Evolutionary conservation across 768 basidiomycete species (phyloP).

Genomic region (Filobasidium floriforme): DNA sequence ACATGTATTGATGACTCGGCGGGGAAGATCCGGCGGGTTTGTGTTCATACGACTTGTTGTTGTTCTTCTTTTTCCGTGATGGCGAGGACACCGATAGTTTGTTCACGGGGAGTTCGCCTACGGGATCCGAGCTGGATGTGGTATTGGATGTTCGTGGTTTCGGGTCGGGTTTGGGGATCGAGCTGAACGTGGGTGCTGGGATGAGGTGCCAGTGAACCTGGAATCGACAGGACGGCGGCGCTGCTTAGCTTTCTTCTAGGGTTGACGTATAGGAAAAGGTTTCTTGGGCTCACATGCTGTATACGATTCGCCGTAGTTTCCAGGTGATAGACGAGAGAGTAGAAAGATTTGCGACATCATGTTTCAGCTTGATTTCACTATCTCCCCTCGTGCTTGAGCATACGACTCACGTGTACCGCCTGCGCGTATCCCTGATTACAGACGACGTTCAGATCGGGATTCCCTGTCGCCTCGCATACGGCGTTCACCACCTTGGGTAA

Average conservation of each 20-base stretch:
- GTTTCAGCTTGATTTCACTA: too few relatives aligned
- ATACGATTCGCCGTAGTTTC: background rate
- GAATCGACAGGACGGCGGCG: background rate
- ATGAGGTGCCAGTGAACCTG: conserved; percentile 27
- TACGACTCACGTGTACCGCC: conserved; percentile 17
- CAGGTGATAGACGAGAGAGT: too few relatives aligned
- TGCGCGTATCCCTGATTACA: conserved; percentile 28
- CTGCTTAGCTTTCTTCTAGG: too few relatives aligned
- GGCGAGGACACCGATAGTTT: background rate
- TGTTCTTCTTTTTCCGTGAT: background rate
- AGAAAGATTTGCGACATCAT: too few relatives aligned
- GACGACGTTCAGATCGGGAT: conserved; percentile 25
- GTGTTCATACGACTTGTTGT: too few relatives aligned
- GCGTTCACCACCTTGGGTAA: conserved; percentile 23
- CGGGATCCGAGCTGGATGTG: conserved; percentile 7
- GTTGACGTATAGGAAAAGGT: too few relatives aligned
- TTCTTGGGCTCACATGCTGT: conserved; percentile 13
- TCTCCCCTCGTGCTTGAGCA: background rate
- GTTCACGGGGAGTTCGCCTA: conserved; percentile 7
- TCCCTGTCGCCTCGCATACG: conserved; percentile 22
- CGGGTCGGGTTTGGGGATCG: background rate
- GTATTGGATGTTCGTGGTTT: background rate
- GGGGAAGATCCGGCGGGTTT: conserved; percentile 13
- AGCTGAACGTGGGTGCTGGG: conserved; percentile 21
- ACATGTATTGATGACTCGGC: conserved; percentile 22